Conservation (phyloP, 371 early-diverging fungal species). For the Mucor piriformis region DNA sequence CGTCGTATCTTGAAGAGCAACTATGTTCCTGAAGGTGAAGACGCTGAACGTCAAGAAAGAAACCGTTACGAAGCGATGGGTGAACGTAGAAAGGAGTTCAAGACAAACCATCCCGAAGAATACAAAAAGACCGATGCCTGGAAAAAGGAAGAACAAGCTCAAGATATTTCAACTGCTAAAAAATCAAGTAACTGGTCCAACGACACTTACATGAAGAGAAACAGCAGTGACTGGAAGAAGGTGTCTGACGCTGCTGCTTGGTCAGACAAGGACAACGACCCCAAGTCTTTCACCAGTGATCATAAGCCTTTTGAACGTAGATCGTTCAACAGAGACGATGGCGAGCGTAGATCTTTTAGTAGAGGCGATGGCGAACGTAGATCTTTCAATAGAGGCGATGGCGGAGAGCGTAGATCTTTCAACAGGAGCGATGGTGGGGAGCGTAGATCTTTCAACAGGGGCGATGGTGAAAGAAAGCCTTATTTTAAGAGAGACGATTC, state of each 20-base stretch:
- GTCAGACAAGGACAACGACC: background rate
- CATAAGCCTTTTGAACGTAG: background rate
- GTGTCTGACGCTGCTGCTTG: background rate
- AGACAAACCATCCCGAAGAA: constrained; percentile 7
- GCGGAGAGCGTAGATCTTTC: background rate
- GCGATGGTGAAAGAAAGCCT: background rate
- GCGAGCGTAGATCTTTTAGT: background rate
- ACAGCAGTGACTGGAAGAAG: background rate
- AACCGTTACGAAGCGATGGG: constrained; percentile 46
- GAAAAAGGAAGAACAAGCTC: background rate
- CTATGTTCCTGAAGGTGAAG: constrained; percentile 24
- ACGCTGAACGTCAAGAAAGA: constrained; percentile 36
- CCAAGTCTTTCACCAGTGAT: background rate
- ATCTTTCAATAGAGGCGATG: background rate
- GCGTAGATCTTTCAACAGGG: background rate
- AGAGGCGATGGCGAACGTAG: background rate
- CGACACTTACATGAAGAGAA: constrained; percentile 2
- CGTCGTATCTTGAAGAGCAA: constrained; percentile 44
- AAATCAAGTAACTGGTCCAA: constrained; percentile 2
- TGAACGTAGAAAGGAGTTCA: constrained; percentile 24
- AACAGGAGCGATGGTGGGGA: background rate
- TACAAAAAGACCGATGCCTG: constrained; percentile 1
- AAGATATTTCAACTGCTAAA: constrained; percentile 2
- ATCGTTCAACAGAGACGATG: background rate
- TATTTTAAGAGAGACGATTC: background rate